Base-by-base conservation (phyloP, 2,329 filamentous ascomycete species). In the Nannizziopsis arthrosporioides region DNA sequence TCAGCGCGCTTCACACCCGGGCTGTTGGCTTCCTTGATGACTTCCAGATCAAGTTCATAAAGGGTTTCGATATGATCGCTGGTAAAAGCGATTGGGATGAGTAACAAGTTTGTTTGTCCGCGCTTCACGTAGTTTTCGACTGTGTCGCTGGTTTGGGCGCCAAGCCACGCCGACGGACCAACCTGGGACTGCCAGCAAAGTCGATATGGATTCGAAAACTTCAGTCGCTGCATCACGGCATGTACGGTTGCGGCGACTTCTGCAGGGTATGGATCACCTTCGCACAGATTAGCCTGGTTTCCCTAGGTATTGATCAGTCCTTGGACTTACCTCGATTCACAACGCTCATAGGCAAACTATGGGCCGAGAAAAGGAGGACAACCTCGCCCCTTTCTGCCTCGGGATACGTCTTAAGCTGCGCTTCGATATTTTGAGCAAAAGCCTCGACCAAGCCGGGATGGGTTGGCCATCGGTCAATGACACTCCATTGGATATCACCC, bases 41-140 rank as follows among this genome's bases (percentile, higher is more conserved):
- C 87, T 68, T 98, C 92, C 58, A 86, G 75, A 64, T 98, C 92
- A 45, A 98, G 72, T 66, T 98, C 92, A 63, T 83, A 96, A 0
- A 98, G 73, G 0, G 92, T 98, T 70, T 98, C 92, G 56, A 98
- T 98, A 63, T 98, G 92, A 60, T 98, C 92, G n/a, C 86, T 94
- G 0, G 92, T 98, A 64, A 98, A 98, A 5, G 92, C 92, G 55
- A 98, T 93, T 0, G 92, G 92, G 48, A 98, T 87, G 5, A 98
- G 74, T 1, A 95, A 74, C 47, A 98, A 74, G 61, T 98, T 88
- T 48, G 82, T 94, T 61, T 95, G 85, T 0, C 90, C 92, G 67
- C 92, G 88, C 61, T 84, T 80, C 55, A 96, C 81, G 62, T 95
- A 93, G 51, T 87, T 77, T 61, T 89, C 81, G 9, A 98, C 92